Conservation (phyloP, 2,329 filamentous ascomycete genomes). For the Conoideocrella luteorostrata region DNA sequence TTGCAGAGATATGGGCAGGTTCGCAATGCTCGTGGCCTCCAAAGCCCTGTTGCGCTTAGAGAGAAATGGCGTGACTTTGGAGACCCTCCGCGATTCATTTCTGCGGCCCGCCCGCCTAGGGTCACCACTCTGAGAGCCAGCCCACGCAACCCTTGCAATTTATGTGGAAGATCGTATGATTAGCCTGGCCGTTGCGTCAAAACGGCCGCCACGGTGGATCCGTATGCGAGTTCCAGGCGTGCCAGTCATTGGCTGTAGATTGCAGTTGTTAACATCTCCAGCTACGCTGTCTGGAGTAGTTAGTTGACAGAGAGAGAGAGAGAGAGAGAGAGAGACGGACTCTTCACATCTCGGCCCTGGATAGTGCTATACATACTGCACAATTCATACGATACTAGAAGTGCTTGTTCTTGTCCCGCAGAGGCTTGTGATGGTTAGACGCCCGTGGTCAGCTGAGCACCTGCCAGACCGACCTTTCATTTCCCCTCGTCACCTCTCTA, state of each 20-base stretch:
- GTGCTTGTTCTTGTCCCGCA: no score
- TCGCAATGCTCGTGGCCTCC: neutral
- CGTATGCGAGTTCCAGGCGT: neutral
- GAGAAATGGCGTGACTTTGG: conserved; percentile 15
- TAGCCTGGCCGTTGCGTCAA: conserved; percentile 7
- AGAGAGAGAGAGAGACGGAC: no score
- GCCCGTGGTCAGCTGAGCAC: no score
- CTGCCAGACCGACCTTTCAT: no score
- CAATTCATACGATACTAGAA: no score
- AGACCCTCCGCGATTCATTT: conserved; percentile 2
- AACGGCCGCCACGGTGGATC: conserved; percentile 5
- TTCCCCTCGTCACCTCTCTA: no score
- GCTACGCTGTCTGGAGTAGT: no score
- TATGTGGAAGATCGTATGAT: conserved; percentile 10
- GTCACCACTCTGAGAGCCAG: conserved; percentile 6
- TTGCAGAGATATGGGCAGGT: neutral
- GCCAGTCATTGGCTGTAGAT: neutral
- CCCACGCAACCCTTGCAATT: conserved; percentile 14
- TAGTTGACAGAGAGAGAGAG: no score
- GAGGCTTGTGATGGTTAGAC: no score
- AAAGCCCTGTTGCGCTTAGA: neutral
- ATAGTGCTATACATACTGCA: no score
- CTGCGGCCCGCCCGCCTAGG: conserved; percentile 1
- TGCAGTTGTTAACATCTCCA: neutral
- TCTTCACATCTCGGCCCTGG: no score